Base-by-base conservation (phyloP, 2,329 filamentous ascomycete genomes). In the Exophiala viscosa region DNA sequence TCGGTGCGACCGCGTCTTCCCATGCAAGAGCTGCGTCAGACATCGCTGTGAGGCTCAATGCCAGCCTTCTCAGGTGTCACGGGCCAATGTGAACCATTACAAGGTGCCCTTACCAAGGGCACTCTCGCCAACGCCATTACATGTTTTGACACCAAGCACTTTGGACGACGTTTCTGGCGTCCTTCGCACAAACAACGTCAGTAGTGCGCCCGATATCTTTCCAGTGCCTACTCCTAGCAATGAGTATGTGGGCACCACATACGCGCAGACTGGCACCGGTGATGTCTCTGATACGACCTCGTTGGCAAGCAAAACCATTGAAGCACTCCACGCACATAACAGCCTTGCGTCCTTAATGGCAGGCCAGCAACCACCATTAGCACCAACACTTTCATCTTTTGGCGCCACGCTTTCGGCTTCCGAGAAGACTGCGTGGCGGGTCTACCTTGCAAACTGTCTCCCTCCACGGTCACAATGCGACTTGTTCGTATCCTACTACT, bases 21-120 rank as follows among this genome's bases (percentile, higher is more conserved):
- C 66, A 3, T 69, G 66, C 45, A 57, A 66, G 13, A 66, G 60
- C 11, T 69, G 66, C 41, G 59, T 59, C 32, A 62, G 66, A 50
- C 67, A 66, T 39, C 58, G 58, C 7, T 61, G 66, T 15, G 64
- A 66, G 40, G 60, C 61, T 13, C 60, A 61, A 41, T 68, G 66
- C 52, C 63, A 61, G 39, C 60, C 62, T 35, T 60, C 67, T 51
- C 66, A 65, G 1, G 52, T 60, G 9, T 58, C 59, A 2, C 57
- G 57, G 9, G 17, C 14, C 32, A 18, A 17, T 20, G n/a, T n/a
- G n/a, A n/a, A n/a, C n/a, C 14, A 45, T 14, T 36, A 43, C 34
- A 46, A 42, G 36, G 14, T 51, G 39, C 53, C 49, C 10, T 17
- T 36, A 18, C 5, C 33, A 23, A 31, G 31, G n/a, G 15, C 3